Percentiles rank a stretch among this genome's conserved stretches.
phyloP scores from a whole-genome alignment of 2,329 filamentous ascomycete genomes.

The Scedosporium minutisporum region DNA sequence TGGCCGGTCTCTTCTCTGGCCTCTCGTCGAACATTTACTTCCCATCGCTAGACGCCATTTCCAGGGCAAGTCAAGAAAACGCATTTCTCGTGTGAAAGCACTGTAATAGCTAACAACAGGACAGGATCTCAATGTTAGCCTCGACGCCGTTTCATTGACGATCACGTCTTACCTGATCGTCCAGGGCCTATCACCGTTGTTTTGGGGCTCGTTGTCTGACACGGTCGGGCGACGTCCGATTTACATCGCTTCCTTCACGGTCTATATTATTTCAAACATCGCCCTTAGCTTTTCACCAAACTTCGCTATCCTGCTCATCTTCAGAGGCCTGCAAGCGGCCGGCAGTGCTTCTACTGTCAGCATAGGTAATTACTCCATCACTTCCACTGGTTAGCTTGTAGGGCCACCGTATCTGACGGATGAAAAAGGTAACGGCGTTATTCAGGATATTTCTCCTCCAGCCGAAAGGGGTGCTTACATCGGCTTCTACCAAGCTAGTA shows the following conservation, averaged over 20 bases:
- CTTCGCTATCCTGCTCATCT: conserved; percentile 31
- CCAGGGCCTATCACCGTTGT: no score
- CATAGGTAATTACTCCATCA: conserved; percentile 24
- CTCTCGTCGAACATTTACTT: no score
- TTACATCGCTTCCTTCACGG: conserved; percentile 33
- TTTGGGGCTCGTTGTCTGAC: no score
- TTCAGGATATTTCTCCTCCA: conserved; percentile 20
- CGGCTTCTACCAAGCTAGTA: conserved; percentile 22
- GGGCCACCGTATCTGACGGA: no score
- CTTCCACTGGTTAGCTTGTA: no score
- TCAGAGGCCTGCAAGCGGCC: conserved; percentile 36
- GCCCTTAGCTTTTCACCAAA: conserved; percentile 31
- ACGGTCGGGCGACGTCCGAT: conserved; percentile 24
- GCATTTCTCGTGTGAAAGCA: no score
- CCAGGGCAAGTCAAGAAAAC: no score
- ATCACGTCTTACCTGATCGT: no score
- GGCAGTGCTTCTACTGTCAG: conserved; percentile 38
- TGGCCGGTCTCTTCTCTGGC: conserved; percentile 18
- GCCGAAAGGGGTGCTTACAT: conserved; percentile 20
- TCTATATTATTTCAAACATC: conserved; percentile 38
- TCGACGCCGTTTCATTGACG: no score
- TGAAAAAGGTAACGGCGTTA: conserved; percentile 19
- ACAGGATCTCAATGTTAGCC: no score
- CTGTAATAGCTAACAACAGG: no score
- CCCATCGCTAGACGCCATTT: no score